Evolutionary conservation across 495 filamentous ascomycete species (phyloP).

Genomic region (Aspergillus panamensis): DNA sequence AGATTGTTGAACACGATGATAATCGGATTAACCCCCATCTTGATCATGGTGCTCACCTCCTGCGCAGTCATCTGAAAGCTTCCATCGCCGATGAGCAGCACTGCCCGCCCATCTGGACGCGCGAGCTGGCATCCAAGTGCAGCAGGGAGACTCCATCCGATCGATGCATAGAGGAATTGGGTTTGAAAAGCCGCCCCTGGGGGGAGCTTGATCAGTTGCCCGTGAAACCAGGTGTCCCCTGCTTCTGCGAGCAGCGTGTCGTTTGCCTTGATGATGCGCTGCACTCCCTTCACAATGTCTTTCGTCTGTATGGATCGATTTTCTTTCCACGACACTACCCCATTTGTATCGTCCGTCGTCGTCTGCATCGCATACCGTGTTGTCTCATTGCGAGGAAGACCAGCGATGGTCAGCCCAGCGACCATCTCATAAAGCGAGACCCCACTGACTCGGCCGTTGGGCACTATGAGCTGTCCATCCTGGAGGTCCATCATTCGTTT

Average conservation of each 20-base stretch:
- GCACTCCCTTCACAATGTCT: not conserved
- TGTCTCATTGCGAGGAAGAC: not conserved
- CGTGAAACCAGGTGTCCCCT: conserved; percentile 8
- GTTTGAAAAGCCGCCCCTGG: not conserved
- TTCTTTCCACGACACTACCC: not conserved
- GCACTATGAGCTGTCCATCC: not conserved
- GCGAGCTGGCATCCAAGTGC: conserved; percentile 3
- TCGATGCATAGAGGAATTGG: conserved; percentile 3
- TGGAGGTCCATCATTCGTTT: conserved; percentile 9
- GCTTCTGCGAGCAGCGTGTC: conserved; percentile 2
- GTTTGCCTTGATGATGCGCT: not conserved
- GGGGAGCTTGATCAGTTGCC: not conserved
- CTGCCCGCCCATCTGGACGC: conserved; percentile 40
- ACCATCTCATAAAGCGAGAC: not conserved
- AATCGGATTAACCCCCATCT: conserved; percentile 61
- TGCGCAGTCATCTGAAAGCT: conserved; percentile 73
- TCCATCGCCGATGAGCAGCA: conserved; percentile 76
- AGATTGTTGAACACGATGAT: conserved; percentile 68
- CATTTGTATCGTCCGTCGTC: not conserved
- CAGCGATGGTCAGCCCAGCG: not conserved
- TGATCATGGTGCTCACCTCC: conserved; percentile 72
- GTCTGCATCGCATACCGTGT: not conserved
- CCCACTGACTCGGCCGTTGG: not conserved
- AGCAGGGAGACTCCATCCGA: conserved; percentile 10
- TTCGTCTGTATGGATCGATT: not conserved